These are phyloP conservation scores for Pleurotus eryngii DNA, from an alignment of 768 basidiomycete genomes.

Conservation along the genomic window DNA sequence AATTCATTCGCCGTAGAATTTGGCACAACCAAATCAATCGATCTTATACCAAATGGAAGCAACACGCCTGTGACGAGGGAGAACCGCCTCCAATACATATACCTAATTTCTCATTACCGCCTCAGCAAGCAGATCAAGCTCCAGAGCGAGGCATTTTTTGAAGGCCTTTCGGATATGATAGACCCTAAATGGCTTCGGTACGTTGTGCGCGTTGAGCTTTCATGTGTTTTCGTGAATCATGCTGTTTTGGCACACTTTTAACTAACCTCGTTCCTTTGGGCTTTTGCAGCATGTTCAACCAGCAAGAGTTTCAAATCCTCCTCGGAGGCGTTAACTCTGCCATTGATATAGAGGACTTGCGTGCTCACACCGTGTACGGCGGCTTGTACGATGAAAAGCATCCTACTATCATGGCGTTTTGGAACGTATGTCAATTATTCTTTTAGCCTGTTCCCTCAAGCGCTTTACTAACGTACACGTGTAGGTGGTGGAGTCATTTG, in stretches of 20 bases:
- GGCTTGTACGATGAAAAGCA: conserved; percentile 73
- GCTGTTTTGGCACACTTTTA: neutral
- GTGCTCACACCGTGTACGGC: conserved; percentile 75
- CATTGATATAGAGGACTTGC: conserved; percentile 81
- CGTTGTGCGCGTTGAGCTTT: conserved; percentile 16
- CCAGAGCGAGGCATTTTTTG: conserved; percentile 86
- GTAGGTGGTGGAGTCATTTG: conserved; percentile 75
- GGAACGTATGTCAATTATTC: conserved; percentile 54
- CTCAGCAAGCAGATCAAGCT: conserved; percentile 84
- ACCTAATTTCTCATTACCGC: conserved; percentile 83
- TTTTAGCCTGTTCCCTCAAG: neutral
- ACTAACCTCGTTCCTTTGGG: neutral
- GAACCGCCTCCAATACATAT: conserved; percentile 88
- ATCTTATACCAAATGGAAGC: conserved; percentile 79
- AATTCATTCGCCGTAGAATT: conserved; percentile 54
- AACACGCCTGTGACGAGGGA: conserved; percentile 84
- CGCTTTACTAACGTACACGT: neutral
- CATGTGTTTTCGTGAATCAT: neutral
- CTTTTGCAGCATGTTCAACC: conserved; percentile 85
- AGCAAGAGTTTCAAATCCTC: conserved; percentile 89
- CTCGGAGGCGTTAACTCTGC: conserved; percentile 86
- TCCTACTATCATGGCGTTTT: conserved; percentile 73
- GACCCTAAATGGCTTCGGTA: conserved; percentile 85
- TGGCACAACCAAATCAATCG: conserved; percentile 69
- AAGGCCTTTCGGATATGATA: conserved; percentile 90